These are phyloP conservation scores for Plenodomus tracheiphilus DNA, from an alignment of 2,329 filamentous ascomycete genomes.

Conservation along the genomic window DNA sequence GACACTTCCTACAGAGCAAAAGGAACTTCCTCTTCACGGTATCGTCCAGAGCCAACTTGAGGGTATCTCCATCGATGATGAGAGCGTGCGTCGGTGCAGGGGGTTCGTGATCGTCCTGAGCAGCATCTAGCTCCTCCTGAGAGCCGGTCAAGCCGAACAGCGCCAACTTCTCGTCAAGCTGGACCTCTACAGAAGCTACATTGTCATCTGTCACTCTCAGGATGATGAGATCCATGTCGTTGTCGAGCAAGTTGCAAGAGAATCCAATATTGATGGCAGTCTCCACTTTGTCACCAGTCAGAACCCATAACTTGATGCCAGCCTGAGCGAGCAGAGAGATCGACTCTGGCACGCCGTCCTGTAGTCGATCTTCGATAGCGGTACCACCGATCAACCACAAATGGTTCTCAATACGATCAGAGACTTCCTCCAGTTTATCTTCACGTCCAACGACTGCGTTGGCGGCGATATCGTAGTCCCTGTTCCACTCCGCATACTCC, in stretches of 20 bases:
- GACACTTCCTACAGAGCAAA: conserved; percentile 94
- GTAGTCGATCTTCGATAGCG: conserved; percentile 93
- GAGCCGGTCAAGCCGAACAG: conserved; percentile 80
- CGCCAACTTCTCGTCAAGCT: conserved; percentile 73
- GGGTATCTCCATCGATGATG: conserved; percentile 91
- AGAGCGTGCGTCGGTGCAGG: conserved; percentile 88
- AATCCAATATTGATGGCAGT: conserved; percentile 99
- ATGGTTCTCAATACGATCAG: conserved; percentile 88
- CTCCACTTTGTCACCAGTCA: conserved; percentile 98
- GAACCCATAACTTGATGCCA: conserved; percentile 97
- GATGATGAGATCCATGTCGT: conserved; percentile 95
- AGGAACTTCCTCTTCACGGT: conserved; percentile 87
- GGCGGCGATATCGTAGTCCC: conserved; percentile 84
- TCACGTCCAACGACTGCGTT: conserved; percentile 83
- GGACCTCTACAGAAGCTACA: conserved; percentile 63
- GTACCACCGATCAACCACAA: conserved; percentile 88
- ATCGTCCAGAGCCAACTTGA: conserved; percentile 85
- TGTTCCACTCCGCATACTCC: conserved; percentile 83
- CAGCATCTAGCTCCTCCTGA: conserved; percentile 79
- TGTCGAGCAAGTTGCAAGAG: conserved; percentile 95
- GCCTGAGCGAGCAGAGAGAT: conserved; percentile 89
- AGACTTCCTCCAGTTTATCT: conserved; percentile 86
- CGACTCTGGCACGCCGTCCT: conserved; percentile 95
- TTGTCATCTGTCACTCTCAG: conserved; percentile 81
- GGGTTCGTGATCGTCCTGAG: conserved; percentile 81